Base-by-base conservation (phyloP, 495 filamentous ascomycete genomes). In the Podospora fimiseda region DNA sequence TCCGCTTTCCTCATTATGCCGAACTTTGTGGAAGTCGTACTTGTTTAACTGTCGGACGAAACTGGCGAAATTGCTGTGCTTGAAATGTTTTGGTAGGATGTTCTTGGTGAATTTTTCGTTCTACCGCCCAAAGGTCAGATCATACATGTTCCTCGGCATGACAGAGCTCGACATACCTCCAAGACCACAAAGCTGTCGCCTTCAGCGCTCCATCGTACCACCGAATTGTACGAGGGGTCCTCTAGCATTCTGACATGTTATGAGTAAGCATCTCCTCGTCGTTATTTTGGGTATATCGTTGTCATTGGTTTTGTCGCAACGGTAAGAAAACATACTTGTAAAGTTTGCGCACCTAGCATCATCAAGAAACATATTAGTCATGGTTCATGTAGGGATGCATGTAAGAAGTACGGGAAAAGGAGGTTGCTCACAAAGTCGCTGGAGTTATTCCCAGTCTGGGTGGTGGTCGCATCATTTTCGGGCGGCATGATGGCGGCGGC, bases 41-140 rank as follows among this genome's bases (percentile, higher is more conserved):
- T 99, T 99, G 75, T 99, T 99, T 44, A 99, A 74, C 69, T 99
- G 93, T 60, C 93, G 87, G 40, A 99, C 93, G 60, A 99, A 99
- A 73, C 90, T 95, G 39, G 94, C 93, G 68, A 99, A 97, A 67
- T 99, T 99, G 81, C 89, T 95, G 70, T 97, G 92, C 73, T 97
- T 99, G 78, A 97, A 97, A 66, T 99, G 93, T 65, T 96, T 96
- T 0, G 93, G 94, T 16, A 98, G 79, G 59, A 99, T 96, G 44
- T 86, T 85, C 68, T 96, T 97, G 42, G 93, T 97, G 64, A 99
- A 99, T 68, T 94, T 93, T 63, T 97, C 94, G 69, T 93, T 95
- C 93, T 96, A 66, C 45, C 40, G 38, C 20, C 42, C 7, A 13
- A 33, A 9, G 18, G 39, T 58, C 33, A 53, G 41, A 20, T 16